These are phyloP conservation scores for Moesziomyces globuligerus DNA, from an alignment of 1,284 basidiomycete genomes.

Conservation along the genomic window DNA sequence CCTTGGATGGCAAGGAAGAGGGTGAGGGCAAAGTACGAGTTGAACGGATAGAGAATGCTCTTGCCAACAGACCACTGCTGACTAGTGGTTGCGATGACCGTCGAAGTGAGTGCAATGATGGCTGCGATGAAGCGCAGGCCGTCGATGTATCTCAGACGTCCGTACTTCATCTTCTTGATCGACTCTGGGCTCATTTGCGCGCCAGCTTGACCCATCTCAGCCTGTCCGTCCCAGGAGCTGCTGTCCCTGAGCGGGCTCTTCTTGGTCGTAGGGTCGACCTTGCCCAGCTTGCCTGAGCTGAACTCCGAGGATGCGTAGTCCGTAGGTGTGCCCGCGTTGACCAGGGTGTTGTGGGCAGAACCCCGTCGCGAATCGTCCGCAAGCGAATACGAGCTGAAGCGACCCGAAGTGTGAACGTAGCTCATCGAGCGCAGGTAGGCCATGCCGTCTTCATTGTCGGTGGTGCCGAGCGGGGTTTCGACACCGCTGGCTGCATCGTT, in stretches of 20 bases:
- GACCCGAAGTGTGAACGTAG: slow-evolving; percentile 39
- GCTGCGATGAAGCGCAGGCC: slow-evolving; percentile 41
- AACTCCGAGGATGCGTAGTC: slow-evolving; percentile 34
- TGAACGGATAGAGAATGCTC: slow-evolving; percentile 50
- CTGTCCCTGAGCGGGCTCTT: slow-evolving; percentile 28
- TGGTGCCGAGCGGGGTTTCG: slow-evolving; percentile 21
- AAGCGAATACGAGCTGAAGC: slow-evolving; percentile 26
- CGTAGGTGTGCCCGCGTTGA: slow-evolving; percentile 27
- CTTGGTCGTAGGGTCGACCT: slow-evolving; percentile 12
- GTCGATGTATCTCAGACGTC: slow-evolving; percentile 41
- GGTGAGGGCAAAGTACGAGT: slow-evolving; percentile 38
- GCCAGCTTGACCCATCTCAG: slow-evolving; percentile 11
- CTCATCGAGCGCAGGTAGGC: slow-evolving; percentile 45
- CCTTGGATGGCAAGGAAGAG: slow-evolving; percentile 48
- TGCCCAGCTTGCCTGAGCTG: slow-evolving; percentile 20
- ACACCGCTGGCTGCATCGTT: slow-evolving; percentile 21
- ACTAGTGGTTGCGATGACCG: slow-evolving; percentile 18
- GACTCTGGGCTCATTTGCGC: slow-evolving; percentile 1
- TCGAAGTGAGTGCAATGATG: slow-evolving; percentile 33
- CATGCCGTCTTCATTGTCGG: slow-evolving; percentile 39
- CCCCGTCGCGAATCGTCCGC: slow-evolving; percentile 18
- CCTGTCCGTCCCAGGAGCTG: slow-evolving; percentile 30
- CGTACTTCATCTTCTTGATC: slow-evolving; percentile 44
- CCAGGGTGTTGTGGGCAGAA: slow-evolving; percentile 27
- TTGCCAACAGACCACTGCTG: slow-evolving; percentile 22